Evolutionary conservation across 2,329 filamentous ascomycete genomes (phyloP), one percentile per base, ranked within the genome.

Genomic region (Talaromyces pinophilus): DNA sequence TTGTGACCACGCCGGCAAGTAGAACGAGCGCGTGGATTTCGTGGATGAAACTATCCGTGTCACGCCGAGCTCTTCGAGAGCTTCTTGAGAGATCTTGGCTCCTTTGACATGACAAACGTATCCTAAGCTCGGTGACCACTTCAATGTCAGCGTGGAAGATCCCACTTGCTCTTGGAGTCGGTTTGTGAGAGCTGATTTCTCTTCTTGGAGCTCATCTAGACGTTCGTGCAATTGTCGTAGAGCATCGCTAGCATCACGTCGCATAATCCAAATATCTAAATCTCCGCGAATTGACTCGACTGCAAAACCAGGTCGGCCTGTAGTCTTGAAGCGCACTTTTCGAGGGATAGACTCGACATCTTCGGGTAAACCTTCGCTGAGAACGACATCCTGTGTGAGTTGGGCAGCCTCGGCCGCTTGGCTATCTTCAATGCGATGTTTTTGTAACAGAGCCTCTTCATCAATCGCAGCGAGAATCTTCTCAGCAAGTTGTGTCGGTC

Each of bases 21-120:
- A 90, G 75, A 97, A 94, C 1, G 93, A 92, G 38, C 90, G 87
- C 0, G 95, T 97, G 11, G 88, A 90, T 71, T 92, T 95, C 71
- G 90, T 94, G 2, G 92, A 90, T 38, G 89, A 90, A 60, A 98
- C 85, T 63, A 84, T 87, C n/a, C 80, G 80, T 25, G 82, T 83
- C 68, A 78, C 80, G 57, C 75, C 77, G 61, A 82, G 71, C 10
- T 77, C 75, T 64, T 81, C 77, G 3, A 84, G 68, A 0, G 77
- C 75, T 28, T 77, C 70, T 66, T 82, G 78, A 5, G 86, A 82
- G 72, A 95, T 90, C 76, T 91, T 93, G 54, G 75, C 74, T 40
- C 92, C 92, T 77, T 90, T 95, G 72, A 98, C 86, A 75, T 98
- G 93, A 72, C 91, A 93, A 73, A 96, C 91, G 76, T 99, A 92